A percentile compares a stretch with the other conserved stretches of the same genome.
These are phyloP conservation scores for Huntiella savannae DNA, from an alignment of 2,329 filamentous ascomycete genomes.

Conservation along the genomic window DNA sequence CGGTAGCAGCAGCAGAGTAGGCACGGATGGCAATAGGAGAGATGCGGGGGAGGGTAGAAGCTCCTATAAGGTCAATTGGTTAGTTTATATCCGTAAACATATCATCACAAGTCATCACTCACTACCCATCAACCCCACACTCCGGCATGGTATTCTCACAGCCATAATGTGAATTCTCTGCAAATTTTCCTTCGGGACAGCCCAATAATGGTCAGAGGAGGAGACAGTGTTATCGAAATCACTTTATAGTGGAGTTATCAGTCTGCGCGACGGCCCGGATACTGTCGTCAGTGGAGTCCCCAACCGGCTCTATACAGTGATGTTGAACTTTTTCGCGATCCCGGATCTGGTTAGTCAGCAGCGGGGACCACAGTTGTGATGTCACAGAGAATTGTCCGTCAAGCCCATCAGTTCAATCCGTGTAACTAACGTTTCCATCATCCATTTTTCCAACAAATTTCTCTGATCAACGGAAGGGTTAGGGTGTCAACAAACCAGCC, in stretches of 20 bases:
- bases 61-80: conserved; percentile 4
- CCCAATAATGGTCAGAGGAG: no score
- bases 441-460: background rate
- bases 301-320: background rate
- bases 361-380: conserved; percentile 6
- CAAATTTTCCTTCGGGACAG: no score
- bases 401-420: background rate
- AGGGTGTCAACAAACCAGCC: background rate
- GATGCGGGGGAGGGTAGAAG: conserved; percentile 2
- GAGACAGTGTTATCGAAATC: background rate
- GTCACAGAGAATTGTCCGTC: background rate
- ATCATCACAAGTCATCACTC: no score
- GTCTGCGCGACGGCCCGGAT: background rate
- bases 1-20: conserved; percentile 19
- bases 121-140: no score
- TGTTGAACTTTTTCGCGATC: conserved; percentile 12
- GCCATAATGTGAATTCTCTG: no score
- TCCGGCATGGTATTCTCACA: no score
- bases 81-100: background rate
- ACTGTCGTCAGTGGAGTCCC: background rate
- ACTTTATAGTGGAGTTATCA: background rate
- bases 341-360: conserved; percentile 7
- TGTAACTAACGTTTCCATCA: background rate
- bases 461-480: background rate
- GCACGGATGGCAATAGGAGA: background rate